These are phyloP conservation scores for Stachybotrys chartarum DNA, from an alignment of 2,329 filamentous ascomycete genomes.

Conservation along the genomic window DNA sequence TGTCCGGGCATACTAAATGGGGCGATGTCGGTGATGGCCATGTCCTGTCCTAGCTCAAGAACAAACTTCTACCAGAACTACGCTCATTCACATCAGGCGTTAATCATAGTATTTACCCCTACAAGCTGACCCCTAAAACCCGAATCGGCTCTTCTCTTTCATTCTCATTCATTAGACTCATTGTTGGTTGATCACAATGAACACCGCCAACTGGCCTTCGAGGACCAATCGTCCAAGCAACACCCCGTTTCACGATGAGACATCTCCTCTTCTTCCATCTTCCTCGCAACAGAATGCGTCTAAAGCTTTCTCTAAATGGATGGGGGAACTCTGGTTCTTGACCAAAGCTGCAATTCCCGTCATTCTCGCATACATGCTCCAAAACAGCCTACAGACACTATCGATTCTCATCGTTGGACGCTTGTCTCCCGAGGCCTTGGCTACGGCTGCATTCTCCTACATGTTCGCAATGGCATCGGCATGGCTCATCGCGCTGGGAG, in stretches of 20 bases:
- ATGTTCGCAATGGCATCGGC: constrained; percentile 91
- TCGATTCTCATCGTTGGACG: constrained; percentile 78
- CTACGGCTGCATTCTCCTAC: constrained; percentile 79
- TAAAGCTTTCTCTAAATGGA: constrained; percentile 9
- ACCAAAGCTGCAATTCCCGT: constrained; percentile 66
- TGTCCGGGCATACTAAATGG: too few relatives aligned
- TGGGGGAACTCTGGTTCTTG: constrained; percentile 35
- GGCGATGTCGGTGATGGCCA: too few relatives aligned
- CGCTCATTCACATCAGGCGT: too few relatives aligned
- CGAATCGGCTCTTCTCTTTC: too few relatives aligned
- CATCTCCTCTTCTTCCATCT: constrained; percentile 8
- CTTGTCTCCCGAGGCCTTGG: constrained; percentile 70
- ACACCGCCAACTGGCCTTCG: neutral
- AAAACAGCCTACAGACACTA: constrained; percentile 77
- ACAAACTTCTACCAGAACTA: too few relatives aligned
- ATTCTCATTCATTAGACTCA: too few relatives aligned
- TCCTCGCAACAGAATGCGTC: neutral
- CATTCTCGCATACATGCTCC: constrained; percentile 76
- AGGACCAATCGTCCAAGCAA: neutral
- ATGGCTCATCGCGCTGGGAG: constrained; percentile 80
- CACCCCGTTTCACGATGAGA: constrained; percentile 7
- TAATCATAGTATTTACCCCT: too few relatives aligned
- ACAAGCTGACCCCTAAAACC: too few relatives aligned
- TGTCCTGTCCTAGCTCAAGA: too few relatives aligned
- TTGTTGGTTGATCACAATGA: neutral